Evolutionary conservation across 768 basidiomycete species (phyloP).

Genomic region (Mycena kentingensis): DNA sequence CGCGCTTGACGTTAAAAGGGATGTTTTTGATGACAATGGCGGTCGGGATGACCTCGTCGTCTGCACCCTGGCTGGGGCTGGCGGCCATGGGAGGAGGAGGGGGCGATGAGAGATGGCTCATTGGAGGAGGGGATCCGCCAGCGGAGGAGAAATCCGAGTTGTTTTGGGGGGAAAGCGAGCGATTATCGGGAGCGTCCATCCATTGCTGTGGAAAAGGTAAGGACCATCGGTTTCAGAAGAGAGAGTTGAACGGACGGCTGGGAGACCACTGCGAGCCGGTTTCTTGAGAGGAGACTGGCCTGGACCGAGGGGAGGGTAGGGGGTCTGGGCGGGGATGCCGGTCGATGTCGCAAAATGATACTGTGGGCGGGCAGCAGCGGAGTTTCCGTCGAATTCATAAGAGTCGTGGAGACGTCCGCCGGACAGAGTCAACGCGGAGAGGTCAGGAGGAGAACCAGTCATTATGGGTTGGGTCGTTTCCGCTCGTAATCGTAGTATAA

Average conservation of each 20-base stretch:
- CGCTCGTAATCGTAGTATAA: slow-evolving; percentile 37
- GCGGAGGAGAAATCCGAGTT: slow-evolving; percentile 89
- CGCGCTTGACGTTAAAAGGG: slow-evolving; percentile 97
- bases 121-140: slow-evolving; percentile 74
- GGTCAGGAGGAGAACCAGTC: slow-evolving; percentile 81
- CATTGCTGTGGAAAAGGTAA: slow-evolving; percentile 65
- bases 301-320: slow-evolving; percentile 59
- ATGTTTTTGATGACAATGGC: slow-evolving; percentile 99
- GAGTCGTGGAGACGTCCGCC: slow-evolving; percentile 83
- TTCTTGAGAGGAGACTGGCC: slow-evolving; percentile 73
- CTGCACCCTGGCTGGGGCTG: slow-evolving; percentile 54
- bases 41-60: slow-evolving; percentile 96
- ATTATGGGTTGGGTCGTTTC: slow-evolving; percentile 50
- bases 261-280: slow-evolving; percentile 65
- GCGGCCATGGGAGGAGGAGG: slow-evolving; percentile 49
- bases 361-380: slow-evolving; percentile 52
- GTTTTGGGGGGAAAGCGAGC: slow-evolving; percentile 82
- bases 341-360: slow-evolving; percentile 73
- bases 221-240: slow-evolving; percentile 23
- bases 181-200: slow-evolving; percentile 82
- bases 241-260: slow-evolving; percentile 56
- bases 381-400: slow-evolving; percentile 79
- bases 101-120: slow-evolving; percentile 40
- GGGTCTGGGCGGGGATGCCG: slow-evolving; percentile 54
- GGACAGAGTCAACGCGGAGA: slow-evolving; percentile 73